These are phyloP conservation scores for Colletotrichum filicis DNA, from an alignment of 2,329 filamentous ascomycete genomes.

Conservation along the genomic window DNA sequence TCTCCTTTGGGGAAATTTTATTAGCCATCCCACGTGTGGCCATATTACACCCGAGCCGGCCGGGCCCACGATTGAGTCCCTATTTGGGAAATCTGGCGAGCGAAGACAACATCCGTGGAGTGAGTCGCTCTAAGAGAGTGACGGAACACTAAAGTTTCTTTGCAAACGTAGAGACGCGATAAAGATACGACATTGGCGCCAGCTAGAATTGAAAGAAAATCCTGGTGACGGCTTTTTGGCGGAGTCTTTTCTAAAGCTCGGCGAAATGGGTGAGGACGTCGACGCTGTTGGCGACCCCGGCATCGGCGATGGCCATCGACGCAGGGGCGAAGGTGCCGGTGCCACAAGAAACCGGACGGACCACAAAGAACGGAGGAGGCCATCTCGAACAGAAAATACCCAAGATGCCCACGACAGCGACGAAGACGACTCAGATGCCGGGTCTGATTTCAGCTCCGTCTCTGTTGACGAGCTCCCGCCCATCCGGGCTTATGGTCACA, in stretches of 20 bases:
- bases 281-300: conserved; percentile 13
- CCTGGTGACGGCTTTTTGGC: neutral
- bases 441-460: conserved; percentile 47
- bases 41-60: neutral
- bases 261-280: conserved; percentile 28
- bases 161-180: neutral
- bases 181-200: neutral
- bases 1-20: neutral
- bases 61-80: conserved; percentile 6
- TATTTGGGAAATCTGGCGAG: neutral
- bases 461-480: conserved; percentile 44
- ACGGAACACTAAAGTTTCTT: neutral
- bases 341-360: conserved; percentile 4
- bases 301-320: conserved; percentile 23
- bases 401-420: conserved; percentile 19
- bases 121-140: neutral
- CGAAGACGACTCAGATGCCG: conserved; percentile 40
- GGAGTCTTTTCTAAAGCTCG: neutral
- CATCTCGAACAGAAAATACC: conserved; percentile 6
- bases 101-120: neutral
- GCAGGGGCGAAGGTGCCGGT: neutral
- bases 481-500: conserved; percentile 47
- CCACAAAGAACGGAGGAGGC: conserved; percentile 18
- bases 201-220: neutral
- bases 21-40: conserved; percentile 8